Evolutionary conservation across 2,329 filamentous ascomycete species (phyloP).

Genomic region (Hymenoscyphus linearis): DNA sequence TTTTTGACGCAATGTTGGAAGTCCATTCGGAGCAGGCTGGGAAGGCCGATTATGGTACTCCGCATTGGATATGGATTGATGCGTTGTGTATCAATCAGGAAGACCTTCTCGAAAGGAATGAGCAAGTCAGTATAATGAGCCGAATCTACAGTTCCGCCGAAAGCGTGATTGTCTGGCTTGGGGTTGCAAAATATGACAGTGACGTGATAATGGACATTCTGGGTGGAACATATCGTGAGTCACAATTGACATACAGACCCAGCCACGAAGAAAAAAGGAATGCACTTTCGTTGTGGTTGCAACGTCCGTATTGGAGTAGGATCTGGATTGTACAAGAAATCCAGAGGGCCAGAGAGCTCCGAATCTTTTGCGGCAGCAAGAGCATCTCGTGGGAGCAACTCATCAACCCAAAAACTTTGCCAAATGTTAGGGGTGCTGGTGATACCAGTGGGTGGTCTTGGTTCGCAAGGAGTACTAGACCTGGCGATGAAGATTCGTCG

Average conservation of each 20-base stretch:
- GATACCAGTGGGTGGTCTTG: neutral
- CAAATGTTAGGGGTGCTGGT: neutral
- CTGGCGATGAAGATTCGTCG: neutral
- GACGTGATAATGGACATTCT: neutral
- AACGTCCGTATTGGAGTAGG: neutral
- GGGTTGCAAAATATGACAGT: neutral
- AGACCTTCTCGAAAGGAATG: neutral
- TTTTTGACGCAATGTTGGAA: neutral
- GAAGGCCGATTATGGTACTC: neutral
- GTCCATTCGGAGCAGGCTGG: neutral
- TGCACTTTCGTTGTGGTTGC: neutral
- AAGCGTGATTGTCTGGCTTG: neutral
- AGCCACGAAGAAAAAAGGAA: neutral
- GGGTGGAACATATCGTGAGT: neutral
- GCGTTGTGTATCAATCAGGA: neutral
- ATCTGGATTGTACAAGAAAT: neutral
- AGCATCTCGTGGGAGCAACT: neutral
- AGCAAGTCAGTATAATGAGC: neutral
- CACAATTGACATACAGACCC: neutral
- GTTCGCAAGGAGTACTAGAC: neutral
- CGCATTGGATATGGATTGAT: neutral
- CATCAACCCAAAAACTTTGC: neutral
- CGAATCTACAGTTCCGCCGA: neutral
- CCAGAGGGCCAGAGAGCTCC: neutral
- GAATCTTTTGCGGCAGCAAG: neutral